Evolutionary conservation across 495 filamentous ascomycete species (phyloP), one percentile per base, ranked within the genome.

Genomic region (Amorphotheca resinae): DNA sequence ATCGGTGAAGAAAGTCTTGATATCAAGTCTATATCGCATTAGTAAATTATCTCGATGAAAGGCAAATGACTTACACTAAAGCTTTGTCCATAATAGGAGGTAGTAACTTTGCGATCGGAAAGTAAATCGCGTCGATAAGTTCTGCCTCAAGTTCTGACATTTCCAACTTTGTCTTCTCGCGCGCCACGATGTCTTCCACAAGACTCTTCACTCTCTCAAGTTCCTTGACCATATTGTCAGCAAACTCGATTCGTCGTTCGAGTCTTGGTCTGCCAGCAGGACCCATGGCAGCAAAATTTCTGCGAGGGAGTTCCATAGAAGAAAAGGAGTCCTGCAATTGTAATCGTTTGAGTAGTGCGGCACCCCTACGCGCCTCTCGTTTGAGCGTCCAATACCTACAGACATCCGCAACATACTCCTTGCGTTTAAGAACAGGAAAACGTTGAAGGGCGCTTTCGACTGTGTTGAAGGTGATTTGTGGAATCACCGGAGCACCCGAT

Each of bases 371-470:
- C 32, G 89, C 84, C 60, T 99, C 91, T 28, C 91, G 74, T 61
- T 99, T 99, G 40, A 96, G 65, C 0, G 91, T 96, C 91, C 91
- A 99, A 61, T 95, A 99, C 48, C 84, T 85, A 65, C 88, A 95
- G 1, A 82, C 83, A 55, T 95, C 87, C 23, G 82, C 83, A 1
- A 87, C 80, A 64, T 84, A 99, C 35, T 95, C 87, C 53, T 89
- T 91, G 20, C 83, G 73, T 52, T 91, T 89, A 23, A 77, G 76
- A 45, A 96, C 78, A 15, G 67, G 68, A 57, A 96, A 96, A 22
- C 82, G 77, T 32, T 75, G 69, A 2, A 98, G 68, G 0, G 85
- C 82, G 41, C 73, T 77, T 41, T 89, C 79, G 18, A 96, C 80
- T 1, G 79, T 74, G 43, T 86, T 80, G 44, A 82, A 82, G 3